Conservation (phyloP, 2,329 filamentous ascomycete genomes). For the Tricladium varicosporioides region DNA sequence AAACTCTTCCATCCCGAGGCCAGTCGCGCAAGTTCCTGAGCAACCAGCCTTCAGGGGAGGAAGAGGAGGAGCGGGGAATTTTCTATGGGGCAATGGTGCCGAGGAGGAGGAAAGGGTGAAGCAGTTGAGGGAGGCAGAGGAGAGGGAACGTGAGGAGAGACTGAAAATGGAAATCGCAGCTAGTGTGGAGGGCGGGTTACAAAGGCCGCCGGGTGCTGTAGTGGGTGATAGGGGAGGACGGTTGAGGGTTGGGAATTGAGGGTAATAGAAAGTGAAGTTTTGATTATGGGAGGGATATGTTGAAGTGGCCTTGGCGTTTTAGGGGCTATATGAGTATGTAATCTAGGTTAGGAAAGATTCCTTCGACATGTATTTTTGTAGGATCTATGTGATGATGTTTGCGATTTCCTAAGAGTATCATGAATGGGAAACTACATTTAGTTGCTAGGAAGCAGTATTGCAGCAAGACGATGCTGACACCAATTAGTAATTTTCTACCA, state of each 20-base stretch:
- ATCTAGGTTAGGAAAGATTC: no score
- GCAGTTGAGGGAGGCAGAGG: conserved; percentile 26
- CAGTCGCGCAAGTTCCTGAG: not conserved
- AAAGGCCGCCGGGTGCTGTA: conserved; percentile 47
- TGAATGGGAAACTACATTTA: no score
- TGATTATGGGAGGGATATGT: no score
- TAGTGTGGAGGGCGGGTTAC: conserved; percentile 48
- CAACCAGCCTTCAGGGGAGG: conserved; percentile 44
- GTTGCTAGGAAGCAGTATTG: no score
- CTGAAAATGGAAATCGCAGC: conserved; percentile 39
- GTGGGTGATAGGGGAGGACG: conserved; percentile 14
- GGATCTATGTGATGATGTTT: no score
- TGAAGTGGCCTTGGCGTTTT: no score
- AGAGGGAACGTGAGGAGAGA: conserved; percentile 31
- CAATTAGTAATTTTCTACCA: no score
- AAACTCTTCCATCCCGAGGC: not conserved
- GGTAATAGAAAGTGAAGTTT: no score
- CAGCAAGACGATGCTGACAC: no score
- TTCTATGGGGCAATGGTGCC: conserved; percentile 33
- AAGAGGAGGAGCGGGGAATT: conserved; percentile 60
- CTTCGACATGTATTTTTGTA: no score
- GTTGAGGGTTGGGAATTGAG: not conserved
- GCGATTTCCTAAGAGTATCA: no score
- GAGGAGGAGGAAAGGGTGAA: conserved; percentile 38
- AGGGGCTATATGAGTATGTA: no score